Conservation (phyloP, 495 filamentous ascomycete genomes). For the Penicillium silybi region DNA sequence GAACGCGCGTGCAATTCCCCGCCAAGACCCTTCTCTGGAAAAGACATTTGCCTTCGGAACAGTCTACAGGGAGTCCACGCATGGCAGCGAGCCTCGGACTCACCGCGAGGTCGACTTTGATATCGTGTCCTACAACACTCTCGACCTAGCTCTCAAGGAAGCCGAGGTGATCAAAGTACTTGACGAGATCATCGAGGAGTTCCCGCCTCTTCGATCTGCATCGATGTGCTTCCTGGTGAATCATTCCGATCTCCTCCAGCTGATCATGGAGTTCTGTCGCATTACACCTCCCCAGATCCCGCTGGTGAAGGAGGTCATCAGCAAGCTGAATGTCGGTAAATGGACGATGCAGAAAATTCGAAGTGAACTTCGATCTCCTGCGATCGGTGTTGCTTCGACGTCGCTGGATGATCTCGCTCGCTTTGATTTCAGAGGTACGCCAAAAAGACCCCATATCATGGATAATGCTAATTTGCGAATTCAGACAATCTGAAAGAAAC, state of each 20-base stretch:
- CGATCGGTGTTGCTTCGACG: conserved; percentile 80
- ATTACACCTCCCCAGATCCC: conserved; percentile 65
- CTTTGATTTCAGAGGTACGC: conserved; percentile 82
- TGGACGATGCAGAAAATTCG: conserved; percentile 83
- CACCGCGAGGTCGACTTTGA: conserved; percentile 94
- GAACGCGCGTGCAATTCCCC: conserved; percentile 79
- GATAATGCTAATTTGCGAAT: conserved; percentile 14
- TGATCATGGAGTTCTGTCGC: conserved; percentile 84
- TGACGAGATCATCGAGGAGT: conserved; percentile 82
- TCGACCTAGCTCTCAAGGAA: conserved; percentile 86
- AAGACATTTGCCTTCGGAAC: conserved; percentile 86
- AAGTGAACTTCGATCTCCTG: conserved; percentile 72
- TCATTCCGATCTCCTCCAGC: conserved; percentile 76
- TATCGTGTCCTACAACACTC: conserved; percentile 72
- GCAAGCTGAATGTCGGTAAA: conserved; percentile 79
- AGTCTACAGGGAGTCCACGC: conserved; percentile 77
- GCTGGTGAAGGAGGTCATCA: conserved; percentile 75
- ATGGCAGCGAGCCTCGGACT: conserved; percentile 73
- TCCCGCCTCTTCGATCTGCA: conserved; percentile 65
- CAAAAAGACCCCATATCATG: background rate
- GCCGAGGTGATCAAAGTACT: conserved; percentile 93
- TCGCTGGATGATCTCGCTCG: conserved; percentile 84
- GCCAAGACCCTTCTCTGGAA: conserved; percentile 59
- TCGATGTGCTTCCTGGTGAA: conserved; percentile 91
- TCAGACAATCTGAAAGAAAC: conserved; percentile 69